Conservation (phyloP, 169 alveolate genomes). For the Eimeria sp. region DNA sequence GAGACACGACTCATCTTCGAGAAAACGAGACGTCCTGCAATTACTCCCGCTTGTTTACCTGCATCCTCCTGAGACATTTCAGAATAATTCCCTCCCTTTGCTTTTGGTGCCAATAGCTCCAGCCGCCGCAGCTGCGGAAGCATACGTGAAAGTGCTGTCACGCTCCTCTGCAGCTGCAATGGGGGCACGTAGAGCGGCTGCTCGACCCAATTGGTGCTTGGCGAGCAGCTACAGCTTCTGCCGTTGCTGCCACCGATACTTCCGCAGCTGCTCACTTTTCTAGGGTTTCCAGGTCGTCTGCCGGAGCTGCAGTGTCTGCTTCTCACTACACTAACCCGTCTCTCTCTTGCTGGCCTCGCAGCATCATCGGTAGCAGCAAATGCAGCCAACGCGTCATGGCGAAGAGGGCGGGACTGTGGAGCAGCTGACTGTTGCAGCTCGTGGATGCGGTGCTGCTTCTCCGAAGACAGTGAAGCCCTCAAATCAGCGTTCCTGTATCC, state of each 20-base stretch:
- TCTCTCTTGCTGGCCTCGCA: background rate
- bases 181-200: constrained; percentile 69
- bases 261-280: constrained; percentile 14
- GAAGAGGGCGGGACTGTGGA: background rate
- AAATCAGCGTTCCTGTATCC: constrained; percentile 65
- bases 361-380: constrained; percentile 25
- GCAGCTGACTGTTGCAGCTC: constrained; percentile 43
- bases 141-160: constrained; percentile 31
- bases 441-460: constrained; percentile 45
- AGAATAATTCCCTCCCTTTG: background rate
- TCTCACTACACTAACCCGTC: background rate
- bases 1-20: background rate
- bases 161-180: constrained; percentile 53
- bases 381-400: background rate
- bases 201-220: background rate
- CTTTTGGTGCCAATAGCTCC: constrained; percentile 34
- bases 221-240: background rate
- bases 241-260: background rate
- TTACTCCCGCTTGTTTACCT: background rate
- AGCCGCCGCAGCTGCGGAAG: constrained; percentile 74
- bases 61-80: background rate
- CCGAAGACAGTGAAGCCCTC: constrained; percentile 24
- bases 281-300: background rate
- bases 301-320: background rate
- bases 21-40: constrained; percentile 9